These are phyloP conservation scores for Brassica carinata DNA, from an alignment of 345 rosid genomes.

Conservation along the genomic window DNA sequence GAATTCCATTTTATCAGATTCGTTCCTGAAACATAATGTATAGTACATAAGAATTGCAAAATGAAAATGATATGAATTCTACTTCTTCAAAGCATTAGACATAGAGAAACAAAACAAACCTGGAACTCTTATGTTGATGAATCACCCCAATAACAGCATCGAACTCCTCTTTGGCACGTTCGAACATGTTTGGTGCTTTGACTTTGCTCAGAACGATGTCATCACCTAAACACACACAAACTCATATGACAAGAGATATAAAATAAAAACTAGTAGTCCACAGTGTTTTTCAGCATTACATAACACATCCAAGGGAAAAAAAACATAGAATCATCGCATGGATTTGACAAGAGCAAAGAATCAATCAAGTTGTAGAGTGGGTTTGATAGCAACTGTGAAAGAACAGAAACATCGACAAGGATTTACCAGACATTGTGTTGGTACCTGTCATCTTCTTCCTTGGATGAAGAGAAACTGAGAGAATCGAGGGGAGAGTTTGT, in stretches of 20 bases:
- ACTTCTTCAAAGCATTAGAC: background rate
- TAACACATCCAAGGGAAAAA: background rate
- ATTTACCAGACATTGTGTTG: constrained; percentile 28
- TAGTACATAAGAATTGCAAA: constrained; percentile 2
- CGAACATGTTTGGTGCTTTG: constrained; percentile 63
- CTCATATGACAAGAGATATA: constrained; percentile 12
- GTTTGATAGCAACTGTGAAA: background rate
- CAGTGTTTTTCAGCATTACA: background rate
- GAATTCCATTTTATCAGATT: constrained; percentile 30
- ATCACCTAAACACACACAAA: constrained; percentile 15
- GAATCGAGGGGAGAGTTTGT: background rate
- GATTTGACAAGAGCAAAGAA: background rate
- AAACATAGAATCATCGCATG: background rate
- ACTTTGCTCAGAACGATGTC: constrained; percentile 53
- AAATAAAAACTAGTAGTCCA: background rate
- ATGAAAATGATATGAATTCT: background rate
- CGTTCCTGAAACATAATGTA: constrained; percentile 44
- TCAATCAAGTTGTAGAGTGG: background rate
- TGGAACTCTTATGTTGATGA: constrained; percentile 45
- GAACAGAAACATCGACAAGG: background rate
- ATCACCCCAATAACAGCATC: constrained; percentile 58
- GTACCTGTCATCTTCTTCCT: constrained; percentile 26
- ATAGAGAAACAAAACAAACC: background rate
- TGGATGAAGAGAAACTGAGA: background rate
- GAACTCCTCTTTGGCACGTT: constrained; percentile 66